Conservation (phyloP, 2,329 filamentous ascomycete species). For the Beauveria bassiana region DNA sequence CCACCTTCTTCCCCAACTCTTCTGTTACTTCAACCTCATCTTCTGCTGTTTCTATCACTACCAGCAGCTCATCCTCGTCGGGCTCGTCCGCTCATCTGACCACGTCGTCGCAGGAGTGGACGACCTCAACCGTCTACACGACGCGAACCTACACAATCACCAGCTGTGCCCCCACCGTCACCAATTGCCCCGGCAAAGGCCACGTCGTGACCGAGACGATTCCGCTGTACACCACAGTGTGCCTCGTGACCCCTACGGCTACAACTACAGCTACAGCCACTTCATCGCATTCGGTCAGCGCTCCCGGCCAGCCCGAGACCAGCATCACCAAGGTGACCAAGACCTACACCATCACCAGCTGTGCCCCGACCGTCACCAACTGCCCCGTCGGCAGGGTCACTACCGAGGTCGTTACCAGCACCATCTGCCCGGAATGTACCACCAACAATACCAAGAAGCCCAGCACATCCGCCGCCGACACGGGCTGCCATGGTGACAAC, state of each 20-base stretch:
- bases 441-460: not conserved
- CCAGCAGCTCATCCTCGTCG: not conserved
- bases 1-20: not conserved
- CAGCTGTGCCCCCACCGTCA: slow-evolving; percentile 21
- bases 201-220: slow-evolving; percentile 9
- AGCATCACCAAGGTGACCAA: slow-evolving; percentile 3
- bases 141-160: slow-evolving; percentile 24
- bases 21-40: not conserved
- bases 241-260: not conserved
- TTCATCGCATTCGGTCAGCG: not conserved
- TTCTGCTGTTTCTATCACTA: not conserved
- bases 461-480: not conserved
- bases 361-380: slow-evolving; percentile 21
- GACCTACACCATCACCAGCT: slow-evolving; percentile 25
- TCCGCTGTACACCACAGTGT: slow-evolving; percentile 6
- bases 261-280: not conserved
- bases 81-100: not conserved
- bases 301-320: slow-evolving; percentile 15
- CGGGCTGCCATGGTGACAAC: not conserved
- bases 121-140: slow-evolving; percentile 24
- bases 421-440: not conserved
- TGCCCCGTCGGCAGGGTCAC: slow-evolving; percentile 25
- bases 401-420: slow-evolving; percentile 14
- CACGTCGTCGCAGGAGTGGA: slow-evolving; percentile 5
- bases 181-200: slow-evolving; percentile 21